phyloP scores from a whole-genome alignment of 768 basidiomycete species.

The Boletus rubroflammeus region DNA sequence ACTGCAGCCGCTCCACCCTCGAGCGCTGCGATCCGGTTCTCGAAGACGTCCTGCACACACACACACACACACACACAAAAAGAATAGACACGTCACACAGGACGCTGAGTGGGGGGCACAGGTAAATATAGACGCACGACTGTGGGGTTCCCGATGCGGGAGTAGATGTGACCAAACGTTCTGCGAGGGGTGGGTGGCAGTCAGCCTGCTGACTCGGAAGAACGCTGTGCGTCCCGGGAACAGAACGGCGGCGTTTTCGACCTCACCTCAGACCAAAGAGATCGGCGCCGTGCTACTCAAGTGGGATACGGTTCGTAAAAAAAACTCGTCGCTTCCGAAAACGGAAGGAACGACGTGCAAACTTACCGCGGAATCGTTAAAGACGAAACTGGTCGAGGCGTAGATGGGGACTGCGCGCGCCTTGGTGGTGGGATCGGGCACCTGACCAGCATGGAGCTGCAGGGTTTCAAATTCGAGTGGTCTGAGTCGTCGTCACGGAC shows the following conservation, averaged over 20 bases:
- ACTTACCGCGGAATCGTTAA: conserved; percentile 49
- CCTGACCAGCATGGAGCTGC: conserved; percentile 60
- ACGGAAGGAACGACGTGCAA: neutral
- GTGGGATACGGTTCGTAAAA: neutral
- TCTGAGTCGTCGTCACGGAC: conserved; percentile 9
- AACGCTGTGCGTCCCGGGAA: neutral
- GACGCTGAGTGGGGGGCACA: neutral
- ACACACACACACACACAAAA: too few relatives aligned
- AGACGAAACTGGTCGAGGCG: conserved; percentile 51
- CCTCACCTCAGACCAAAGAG: conserved; percentile 45
- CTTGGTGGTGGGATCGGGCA: conserved; percentile 48
- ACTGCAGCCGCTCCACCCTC: conserved; percentile 63
- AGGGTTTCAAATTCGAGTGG: conserved; percentile 58
- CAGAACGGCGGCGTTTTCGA: neutral
- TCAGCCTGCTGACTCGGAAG: too few relatives aligned
- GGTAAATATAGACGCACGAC: conserved; percentile 36
- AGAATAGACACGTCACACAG: neutral
- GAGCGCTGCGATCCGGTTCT: conserved; percentile 59
- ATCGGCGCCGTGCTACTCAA: conserved; percentile 49
- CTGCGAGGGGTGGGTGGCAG: conserved; percentile 20
- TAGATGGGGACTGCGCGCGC: conserved; percentile 66
- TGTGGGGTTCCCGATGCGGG: conserved; percentile 55
- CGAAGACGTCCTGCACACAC: conserved; percentile 61
- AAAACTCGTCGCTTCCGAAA: neutral
- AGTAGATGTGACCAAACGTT: conserved; percentile 48